Evolutionary conservation across 208 protist genomes (phyloP), one percentile per base, ranked within the genome.

Genomic region (Entamoeba nuttalli): DNA sequence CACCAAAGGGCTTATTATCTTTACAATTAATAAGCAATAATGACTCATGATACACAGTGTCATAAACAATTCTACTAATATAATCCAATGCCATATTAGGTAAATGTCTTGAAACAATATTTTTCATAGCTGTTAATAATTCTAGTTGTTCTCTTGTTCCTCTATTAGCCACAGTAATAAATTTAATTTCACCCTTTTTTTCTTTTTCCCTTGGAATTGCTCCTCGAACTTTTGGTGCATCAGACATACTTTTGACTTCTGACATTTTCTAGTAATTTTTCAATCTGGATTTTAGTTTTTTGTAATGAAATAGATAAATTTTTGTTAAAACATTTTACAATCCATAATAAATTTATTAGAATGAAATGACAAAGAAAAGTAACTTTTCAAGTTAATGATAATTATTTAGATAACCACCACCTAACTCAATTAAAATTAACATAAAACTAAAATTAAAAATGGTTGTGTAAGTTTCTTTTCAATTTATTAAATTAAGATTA

Each of bases 61-160:
- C 94, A 73, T 51, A 95, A 4, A 95, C 94, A 50, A 95, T 73
- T 35, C 94, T 21, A 93, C 17, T 35, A 44, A 95, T 95, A 84
- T 95, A 95, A 19, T 71, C 57, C n/a, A 51, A 30, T 51, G 94
- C 51, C 94, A 95, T 95, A 51, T 95, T 95, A 44, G 94, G 94
- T 21, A 84, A 84, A 84, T 84, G 62, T 84, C 62, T 25, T 25
- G 62, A 84, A 41, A 84, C 62, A 11, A 84, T 84, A 35, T 84
- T 84, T 35, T 84, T 84, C 62, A 84, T 84, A 4, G 19, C 17
- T 84, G 62, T 84, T 35, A 84, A 84, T 84, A 84, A 84, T 35
- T 84, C 62, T n/a, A 84, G 44, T 35, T 84, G 62, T 35, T 84
- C 62, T 41, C 62, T 25, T 11, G 62, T 84, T 30, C 62, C 62